Percentiles rank a stretch among this genome's conserved stretches.
phyloP scores from a whole-genome alignment of 2,329 filamentous ascomycete species.

The Pyricularia grisea region DNA sequence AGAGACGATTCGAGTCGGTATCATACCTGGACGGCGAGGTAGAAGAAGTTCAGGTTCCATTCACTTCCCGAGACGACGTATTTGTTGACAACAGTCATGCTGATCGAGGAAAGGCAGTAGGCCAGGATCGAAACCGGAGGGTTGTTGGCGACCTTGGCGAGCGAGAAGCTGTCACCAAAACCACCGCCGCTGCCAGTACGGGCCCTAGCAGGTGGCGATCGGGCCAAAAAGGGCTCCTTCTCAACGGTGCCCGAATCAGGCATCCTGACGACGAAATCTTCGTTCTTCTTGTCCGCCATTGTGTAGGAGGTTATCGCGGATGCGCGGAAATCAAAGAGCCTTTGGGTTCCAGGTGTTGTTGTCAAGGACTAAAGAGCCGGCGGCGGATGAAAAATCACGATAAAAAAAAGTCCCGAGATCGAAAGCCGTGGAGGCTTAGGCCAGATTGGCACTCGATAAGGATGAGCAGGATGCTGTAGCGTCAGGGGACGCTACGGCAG shows the following conservation, averaged over 20 bases:
- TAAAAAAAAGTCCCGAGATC: background rate
- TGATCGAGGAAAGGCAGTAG: slow-evolving; percentile 93
- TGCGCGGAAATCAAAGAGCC: background rate
- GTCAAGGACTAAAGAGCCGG: background rate
- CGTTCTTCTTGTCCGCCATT: slow-evolving; percentile 88
- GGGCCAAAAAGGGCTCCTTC: slow-evolving; percentile 40
- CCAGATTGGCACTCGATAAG: background rate
- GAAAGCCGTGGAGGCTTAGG: background rate
- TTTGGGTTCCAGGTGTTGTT: background rate
- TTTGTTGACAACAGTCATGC: slow-evolving; percentile 99
- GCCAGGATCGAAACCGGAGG: slow-evolving; percentile 72
- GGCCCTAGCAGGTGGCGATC: slow-evolving; percentile 24
- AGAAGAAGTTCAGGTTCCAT: slow-evolving; percentile 96
- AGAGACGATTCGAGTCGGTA: too few relatives aligned
- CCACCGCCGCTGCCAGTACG: slow-evolving; percentile 17
- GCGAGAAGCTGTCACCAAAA: slow-evolving; percentile 15
- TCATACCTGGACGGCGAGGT: slow-evolving; percentile 82
- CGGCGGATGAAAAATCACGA: background rate
- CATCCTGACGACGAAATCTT: slow-evolving; percentile 66
- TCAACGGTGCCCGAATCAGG: slow-evolving; percentile 48
- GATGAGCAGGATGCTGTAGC: background rate
- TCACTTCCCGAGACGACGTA: slow-evolving; percentile 84
- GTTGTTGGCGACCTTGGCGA: slow-evolving; percentile 58
- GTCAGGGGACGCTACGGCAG: background rate
- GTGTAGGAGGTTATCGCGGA: background rate